phyloP scores from a whole-genome alignment of 805 yeast species.

The Yueomyces sinensis region DNA sequence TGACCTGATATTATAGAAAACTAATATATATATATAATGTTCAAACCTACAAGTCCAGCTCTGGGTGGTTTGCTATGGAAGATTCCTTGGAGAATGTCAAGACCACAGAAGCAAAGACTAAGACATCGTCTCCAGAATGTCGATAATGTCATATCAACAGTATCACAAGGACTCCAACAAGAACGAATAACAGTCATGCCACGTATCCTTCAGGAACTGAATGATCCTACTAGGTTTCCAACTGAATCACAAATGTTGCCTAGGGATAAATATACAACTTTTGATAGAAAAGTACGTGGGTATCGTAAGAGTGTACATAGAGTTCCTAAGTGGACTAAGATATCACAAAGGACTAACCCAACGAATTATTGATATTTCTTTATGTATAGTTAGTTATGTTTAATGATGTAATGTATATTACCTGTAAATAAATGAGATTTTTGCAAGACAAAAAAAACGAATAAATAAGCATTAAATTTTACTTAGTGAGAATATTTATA shows the following conservation, averaged over 20 bases:
- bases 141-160: conserved; percentile 54
- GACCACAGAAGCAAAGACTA: conserved; percentile 70
- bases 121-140: conserved; percentile 73
- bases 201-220: conserved; percentile 10
- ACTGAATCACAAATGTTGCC: conserved; percentile 71
- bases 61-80: conserved; percentile 36
- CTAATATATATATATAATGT: conserved; percentile 2
- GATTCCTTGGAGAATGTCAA: conserved; percentile 65
- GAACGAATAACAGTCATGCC: conserved; percentile 10
- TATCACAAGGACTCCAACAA: conserved; percentile 20
- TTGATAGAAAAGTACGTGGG: conserved; percentile 55
- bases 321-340: conserved; percentile 86
- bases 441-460: too few relatives aligned
- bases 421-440: too few relatives aligned
- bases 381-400: too few relatives aligned
- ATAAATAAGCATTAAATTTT: too few relatives aligned
- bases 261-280: conserved; percentile 77
- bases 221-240: conserved; percentile 41
- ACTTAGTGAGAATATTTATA: too few relatives aligned
- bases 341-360: conserved; percentile 71
- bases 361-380: conserved; percentile 36
- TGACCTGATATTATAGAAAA: too few relatives aligned
- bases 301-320: conserved; percentile 83
- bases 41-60: conserved; percentile 14
- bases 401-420: too few relatives aligned